Conservation (phyloP, 2,329 filamentous ascomycete species). For the Microsporum canis region DNA sequence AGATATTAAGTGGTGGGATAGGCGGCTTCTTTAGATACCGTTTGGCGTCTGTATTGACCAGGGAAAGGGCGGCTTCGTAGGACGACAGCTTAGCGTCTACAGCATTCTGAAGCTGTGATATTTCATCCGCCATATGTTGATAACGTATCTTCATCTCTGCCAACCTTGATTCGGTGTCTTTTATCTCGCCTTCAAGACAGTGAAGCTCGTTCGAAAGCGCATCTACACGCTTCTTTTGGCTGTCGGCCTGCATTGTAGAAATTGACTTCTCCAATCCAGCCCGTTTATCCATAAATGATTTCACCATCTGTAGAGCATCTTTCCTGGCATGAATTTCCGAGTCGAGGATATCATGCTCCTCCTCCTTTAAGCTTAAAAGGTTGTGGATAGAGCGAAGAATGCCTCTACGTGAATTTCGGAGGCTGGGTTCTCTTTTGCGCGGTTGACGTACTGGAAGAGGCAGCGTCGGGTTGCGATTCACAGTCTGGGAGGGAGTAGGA, state of each 20-base stretch:
- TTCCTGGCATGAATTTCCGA: slow-evolving; percentile 36
- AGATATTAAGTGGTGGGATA: slow-evolving; percentile 27
- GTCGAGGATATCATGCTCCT: slow-evolving; percentile 43
- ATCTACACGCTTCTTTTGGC: slow-evolving; percentile 34
- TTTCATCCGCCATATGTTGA: slow-evolving; percentile 41
- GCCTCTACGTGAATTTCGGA: slow-evolving; percentile 44
- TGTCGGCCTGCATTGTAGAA: slow-evolving; percentile 36
- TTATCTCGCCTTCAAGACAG: slow-evolving; percentile 45
- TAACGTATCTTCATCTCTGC: slow-evolving; percentile 46
- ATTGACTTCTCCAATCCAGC: slow-evolving; percentile 42
- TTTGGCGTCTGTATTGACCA: slow-evolving; percentile 45
- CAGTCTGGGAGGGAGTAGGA: slow-evolving; percentile 21
- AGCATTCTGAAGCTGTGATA: slow-evolving; percentile 44
- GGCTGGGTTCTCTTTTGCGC: slow-evolving; percentile 37
- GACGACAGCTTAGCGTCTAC: slow-evolving; percentile 49
- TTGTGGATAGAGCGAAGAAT: slow-evolving; percentile 48
- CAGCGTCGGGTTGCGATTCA: slow-evolving; percentile 24
- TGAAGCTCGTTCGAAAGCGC: slow-evolving; percentile 41
- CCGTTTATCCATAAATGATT: slow-evolving; percentile 41
- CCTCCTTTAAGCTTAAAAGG: slow-evolving; percentile 44
- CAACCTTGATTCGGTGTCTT: slow-evolving; percentile 45
- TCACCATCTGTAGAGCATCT: slow-evolving; percentile 40
- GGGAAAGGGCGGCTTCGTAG: slow-evolving; percentile 44
- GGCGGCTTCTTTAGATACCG: slow-evolving; percentile 42
- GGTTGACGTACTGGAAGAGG: slow-evolving; percentile 31